Evolutionary conservation across 2,329 filamentous ascomycete species (phyloP), one percentile per base, ranked within the genome.

Genomic region (Rachicladosporium sp.): DNA sequence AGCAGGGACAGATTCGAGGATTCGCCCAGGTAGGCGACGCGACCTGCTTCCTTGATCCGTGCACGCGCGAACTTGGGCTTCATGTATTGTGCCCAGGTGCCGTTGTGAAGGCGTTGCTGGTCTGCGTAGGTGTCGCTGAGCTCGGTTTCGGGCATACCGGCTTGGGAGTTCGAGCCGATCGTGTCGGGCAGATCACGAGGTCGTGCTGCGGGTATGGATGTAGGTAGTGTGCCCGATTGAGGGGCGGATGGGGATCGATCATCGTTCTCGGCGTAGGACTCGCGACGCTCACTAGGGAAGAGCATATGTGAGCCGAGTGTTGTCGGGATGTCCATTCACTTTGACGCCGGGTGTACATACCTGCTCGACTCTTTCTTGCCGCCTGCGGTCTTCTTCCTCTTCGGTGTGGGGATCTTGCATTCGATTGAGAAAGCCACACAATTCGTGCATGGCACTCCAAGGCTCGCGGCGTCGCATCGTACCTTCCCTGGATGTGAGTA

Each of bases 401-500:
- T 96, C 1, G 89, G 88, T 2, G 82, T 80, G 29, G 91, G 91
- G 54, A 98, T 96, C 61, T 86, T 87, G 68, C 91, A 98, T 69
- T 96, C 91, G 60, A 98, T 95, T 51, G 83, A 83, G 64, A 98
- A 98, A 53, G 91, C 91, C 49, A 94, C 89, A 59, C 91, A 98
- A 64, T 98, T 98, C 52, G 91, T 98, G 72, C 91, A 98, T 30
- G 91, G 91, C 33, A 96, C 86, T 45, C 91, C 91, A 52, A 95
- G 72, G 57, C 85, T 94, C 43, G 91, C 91, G 55, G 91, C 91
- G 71, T 98, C 91, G 68, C 91, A 98, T 64, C 91, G 84, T 45
- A 96, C 89, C 87, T 96, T 55, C 50, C 55, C 36, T 34, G 15
- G 34, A 33, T 12, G 39, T 45, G 33, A 46, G 43, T 35, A 29